Conservation (phyloP, 106 monocot species). For the Alisma plantagoaquatica region DNA sequence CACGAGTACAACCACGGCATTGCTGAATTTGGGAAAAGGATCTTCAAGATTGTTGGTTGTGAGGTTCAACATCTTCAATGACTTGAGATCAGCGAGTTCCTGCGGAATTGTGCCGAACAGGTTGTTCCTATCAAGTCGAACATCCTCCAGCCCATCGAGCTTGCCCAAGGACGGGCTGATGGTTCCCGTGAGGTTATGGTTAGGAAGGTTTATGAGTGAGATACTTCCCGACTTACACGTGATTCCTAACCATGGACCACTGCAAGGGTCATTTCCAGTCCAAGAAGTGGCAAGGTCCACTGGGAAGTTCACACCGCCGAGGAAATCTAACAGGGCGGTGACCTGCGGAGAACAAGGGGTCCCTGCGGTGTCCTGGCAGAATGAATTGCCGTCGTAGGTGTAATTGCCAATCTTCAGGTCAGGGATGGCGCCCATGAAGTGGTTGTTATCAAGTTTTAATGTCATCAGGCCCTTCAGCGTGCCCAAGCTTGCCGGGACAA, state of each 20-base stretch:
- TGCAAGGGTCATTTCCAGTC: slow-evolving; percentile 6
- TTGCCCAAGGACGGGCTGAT: slow-evolving; percentile 3
- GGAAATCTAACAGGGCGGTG: neutral
- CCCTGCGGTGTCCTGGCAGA: slow-evolving; percentile 1
- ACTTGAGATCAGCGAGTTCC: neutral
- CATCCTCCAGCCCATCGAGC: neutral
- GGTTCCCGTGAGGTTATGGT: neutral
- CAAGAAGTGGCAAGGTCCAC: slow-evolving; percentile 3
- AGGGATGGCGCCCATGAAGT: slow-evolving; percentile 3
- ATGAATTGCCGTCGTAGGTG: slow-evolving; percentile 3
- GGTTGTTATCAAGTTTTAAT: slow-evolving; percentile 2
- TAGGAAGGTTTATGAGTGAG: slow-evolving; percentile 3
- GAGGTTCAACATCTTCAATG: slow-evolving; percentile 6
- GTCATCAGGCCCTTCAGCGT: slow-evolving; percentile 20
- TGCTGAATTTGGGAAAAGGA: slow-evolving; percentile 4
- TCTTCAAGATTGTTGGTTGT: slow-evolving; percentile 1
- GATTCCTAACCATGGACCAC: slow-evolving; percentile 2
- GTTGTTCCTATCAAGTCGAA: slow-evolving; percentile 5
- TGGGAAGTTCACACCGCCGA: neutral
- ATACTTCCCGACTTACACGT: neutral
- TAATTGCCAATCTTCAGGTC: slow-evolving; percentile 2
- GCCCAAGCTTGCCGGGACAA: slow-evolving; percentile 31
- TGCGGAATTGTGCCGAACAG: slow-evolving; percentile 4
- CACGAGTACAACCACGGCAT: neutral
- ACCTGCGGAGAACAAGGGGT: slow-evolving; percentile 2